Percentiles rank a stretch among this genome's conserved stretches.
phyloP scores from a whole-genome alignment of 495 filamentous ascomycete species.

The Astrothelium subdiscretum region DNA sequence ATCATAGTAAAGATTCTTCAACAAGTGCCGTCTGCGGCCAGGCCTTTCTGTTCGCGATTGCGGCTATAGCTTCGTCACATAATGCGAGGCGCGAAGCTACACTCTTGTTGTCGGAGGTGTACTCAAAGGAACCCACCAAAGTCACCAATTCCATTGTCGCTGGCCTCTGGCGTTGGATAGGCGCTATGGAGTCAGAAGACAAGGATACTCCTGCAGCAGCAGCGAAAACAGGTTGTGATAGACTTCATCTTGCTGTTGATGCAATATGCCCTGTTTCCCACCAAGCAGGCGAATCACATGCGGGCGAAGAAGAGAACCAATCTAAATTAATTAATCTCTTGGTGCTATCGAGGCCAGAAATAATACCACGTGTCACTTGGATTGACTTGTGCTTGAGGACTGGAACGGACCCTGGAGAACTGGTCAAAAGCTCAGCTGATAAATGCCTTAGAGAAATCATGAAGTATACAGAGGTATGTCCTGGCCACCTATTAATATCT shows the following conservation, averaged over 20 bases:
- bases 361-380: conserved; percentile 73
- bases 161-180: conserved; percentile 76
- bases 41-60: conserved; percentile 67
- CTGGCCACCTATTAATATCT: not conserved
- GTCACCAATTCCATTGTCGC: conserved; percentile 50
- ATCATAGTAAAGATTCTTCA: not conserved
- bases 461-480: conserved; percentile 36
- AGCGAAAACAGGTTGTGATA: conserved; percentile 51
- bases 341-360: conserved; percentile 62
- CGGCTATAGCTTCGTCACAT: conserved; percentile 44
- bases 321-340: conserved; percentile 59
- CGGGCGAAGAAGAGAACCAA: conserved; percentile 34
- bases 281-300: not conserved
- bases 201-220: conserved; percentile 64
- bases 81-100: conserved; percentile 47
- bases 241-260: conserved; percentile 52
- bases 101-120: conserved; percentile 45
- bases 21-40: conserved; percentile 55
- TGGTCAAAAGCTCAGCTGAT: conserved; percentile 44
- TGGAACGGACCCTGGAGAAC: conserved; percentile 66
- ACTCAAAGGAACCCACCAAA: conserved; percentile 39
- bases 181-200: conserved; percentile 49
- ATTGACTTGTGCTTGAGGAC: conserved; percentile 73
- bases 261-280: conserved; percentile 50
- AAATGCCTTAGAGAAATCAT: conserved; percentile 43